A percentile compares a stretch with the other conserved stretches of the same genome.
phyloP scores from a whole-genome alignment of 305 asterid genomes.

The Euphrasia arctica region DNA sequence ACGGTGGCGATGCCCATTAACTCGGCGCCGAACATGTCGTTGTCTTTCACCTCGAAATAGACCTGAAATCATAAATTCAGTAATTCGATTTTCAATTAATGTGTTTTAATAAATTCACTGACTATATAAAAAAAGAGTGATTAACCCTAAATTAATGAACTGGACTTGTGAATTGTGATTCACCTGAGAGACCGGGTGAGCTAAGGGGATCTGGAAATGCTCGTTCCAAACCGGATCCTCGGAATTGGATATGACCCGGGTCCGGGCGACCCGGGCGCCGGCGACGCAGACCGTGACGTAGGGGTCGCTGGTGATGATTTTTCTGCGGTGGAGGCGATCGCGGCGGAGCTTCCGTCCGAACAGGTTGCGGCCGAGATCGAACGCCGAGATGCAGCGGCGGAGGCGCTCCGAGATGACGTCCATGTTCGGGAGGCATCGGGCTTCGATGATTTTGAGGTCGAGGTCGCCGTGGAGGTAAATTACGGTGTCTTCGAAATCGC shows the following conservation, averaged over 20 bases:
- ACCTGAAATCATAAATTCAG: slow-evolving; percentile 31
- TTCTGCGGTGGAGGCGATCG: slow-evolving; percentile 36
- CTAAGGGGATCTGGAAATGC: slow-evolving; percentile 72
- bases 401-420: slow-evolving; percentile 75
- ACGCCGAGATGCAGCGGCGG: slow-evolving; percentile 64
- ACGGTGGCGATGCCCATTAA: slow-evolving; percentile 67
- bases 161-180: neutral
- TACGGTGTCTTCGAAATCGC: slow-evolving; percentile 18
- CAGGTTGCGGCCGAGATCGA: slow-evolving; percentile 55
- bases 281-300: slow-evolving; percentile 77
- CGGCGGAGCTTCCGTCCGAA: slow-evolving; percentile 20
- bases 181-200: slow-evolving; percentile 83
- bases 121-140: no score
- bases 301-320: slow-evolving; percentile 90
- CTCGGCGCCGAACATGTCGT: slow-evolving; percentile 90
- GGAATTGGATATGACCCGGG: slow-evolving; percentile 79
- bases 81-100: neutral
- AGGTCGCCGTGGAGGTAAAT: slow-evolving; percentile 84
- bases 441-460: slow-evolving; percentile 73
- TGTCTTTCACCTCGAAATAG: slow-evolving; percentile 83
- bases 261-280: slow-evolving; percentile 86
- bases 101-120: no score
- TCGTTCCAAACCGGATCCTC: slow-evolving; percentile 89
- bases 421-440: slow-evolving; percentile 86
- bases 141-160: neutral